Evolutionary conservation across 2,329 filamentous ascomycete genomes (phyloP).

Genomic region (Aspergillus versicolor): DNA sequence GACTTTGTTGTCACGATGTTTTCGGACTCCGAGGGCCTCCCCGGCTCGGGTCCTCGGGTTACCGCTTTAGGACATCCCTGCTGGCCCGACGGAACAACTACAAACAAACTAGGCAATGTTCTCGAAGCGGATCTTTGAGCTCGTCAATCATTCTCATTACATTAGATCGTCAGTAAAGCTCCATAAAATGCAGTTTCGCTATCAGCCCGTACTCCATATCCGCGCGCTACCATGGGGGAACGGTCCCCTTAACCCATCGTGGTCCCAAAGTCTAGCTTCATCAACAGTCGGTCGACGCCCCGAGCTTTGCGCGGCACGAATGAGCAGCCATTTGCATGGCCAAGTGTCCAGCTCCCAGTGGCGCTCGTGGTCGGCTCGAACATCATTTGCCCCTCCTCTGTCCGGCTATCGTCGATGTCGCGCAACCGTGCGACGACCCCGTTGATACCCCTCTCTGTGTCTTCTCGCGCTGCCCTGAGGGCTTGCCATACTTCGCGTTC

Average conservation of each 20-base stretch:
- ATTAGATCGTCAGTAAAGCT: conserved; percentile 1
- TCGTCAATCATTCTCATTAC: conserved; percentile 1
- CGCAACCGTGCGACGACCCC: conserved; percentile 57
- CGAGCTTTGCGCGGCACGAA: conserved; percentile 74
- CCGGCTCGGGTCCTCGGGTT: conserved; percentile 7
- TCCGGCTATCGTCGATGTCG: conserved; percentile 60
- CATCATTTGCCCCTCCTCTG: conserved; percentile 38
- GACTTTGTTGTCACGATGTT: neutral
- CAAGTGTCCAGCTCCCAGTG: conserved; percentile 28
- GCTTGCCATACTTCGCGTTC: conserved; percentile 66
- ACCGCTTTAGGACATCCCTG: conserved; percentile 14
- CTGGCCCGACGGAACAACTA: neutral
- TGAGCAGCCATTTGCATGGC: conserved; percentile 28
- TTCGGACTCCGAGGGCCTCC: neutral
- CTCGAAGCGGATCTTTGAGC: neutral
- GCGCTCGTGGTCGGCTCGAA: conserved; percentile 32
- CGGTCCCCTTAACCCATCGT: conserved; percentile 17
- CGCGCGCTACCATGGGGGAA: neutral
- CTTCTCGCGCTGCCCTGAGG: conserved; percentile 62
- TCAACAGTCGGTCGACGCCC: conserved; percentile 78
- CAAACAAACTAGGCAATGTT: neutral
- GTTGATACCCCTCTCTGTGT: conserved; percentile 67
- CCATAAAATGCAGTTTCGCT: neutral
- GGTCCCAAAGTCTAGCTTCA: conserved; percentile 74
- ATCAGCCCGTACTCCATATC: neutral